A percentile compares a stretch with the other conserved stretches of the same genome.
phyloP scores from a whole-genome alignment of 2,329 filamentous ascomycete species.

The Venturia oleaginea region DNA sequence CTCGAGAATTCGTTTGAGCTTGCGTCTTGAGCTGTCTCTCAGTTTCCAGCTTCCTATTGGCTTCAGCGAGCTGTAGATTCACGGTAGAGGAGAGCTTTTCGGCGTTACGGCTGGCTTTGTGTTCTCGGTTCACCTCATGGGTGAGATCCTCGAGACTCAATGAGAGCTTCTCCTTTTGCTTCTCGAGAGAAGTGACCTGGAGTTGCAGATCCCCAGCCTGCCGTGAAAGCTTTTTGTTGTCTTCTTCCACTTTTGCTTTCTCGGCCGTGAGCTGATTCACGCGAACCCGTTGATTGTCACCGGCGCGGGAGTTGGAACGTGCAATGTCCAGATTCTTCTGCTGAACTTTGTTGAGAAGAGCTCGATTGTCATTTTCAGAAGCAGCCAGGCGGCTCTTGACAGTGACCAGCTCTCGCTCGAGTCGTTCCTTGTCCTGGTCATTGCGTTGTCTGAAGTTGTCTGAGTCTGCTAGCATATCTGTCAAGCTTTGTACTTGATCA shows the following conservation, averaged over 20 bases:
- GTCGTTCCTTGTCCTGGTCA: conserved; percentile 86
- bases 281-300: conserved; percentile 71
- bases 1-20: conserved; percentile 75
- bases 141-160: conserved; percentile 84
- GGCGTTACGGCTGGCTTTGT: conserved; percentile 79
- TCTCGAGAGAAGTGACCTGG: conserved; percentile 74
- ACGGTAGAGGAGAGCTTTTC: conserved; percentile 78
- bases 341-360: conserved; percentile 92
- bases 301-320: conserved; percentile 75
- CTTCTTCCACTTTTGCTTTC: conserved; percentile 73
- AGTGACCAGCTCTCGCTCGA: conserved; percentile 84
- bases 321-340: conserved; percentile 97
- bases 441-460: conserved; percentile 83
- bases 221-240: conserved; percentile 68
- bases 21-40: conserved; percentile 79
- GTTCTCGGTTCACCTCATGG: conserved; percentile 82
- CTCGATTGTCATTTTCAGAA: conserved; percentile 92
- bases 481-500: conserved; percentile 73
- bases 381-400: conserved; percentile 82
- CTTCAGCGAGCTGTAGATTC: conserved; percentile 76
- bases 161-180: conserved; percentile 87
- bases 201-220: conserved; percentile 82
- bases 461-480: conserved; percentile 78
- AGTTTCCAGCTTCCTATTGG: conserved; percentile 80
- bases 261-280: conserved; percentile 70